Evolutionary conservation across 306 rosid species (phyloP).

Genomic region (Astragalus membranaceus): DNA sequence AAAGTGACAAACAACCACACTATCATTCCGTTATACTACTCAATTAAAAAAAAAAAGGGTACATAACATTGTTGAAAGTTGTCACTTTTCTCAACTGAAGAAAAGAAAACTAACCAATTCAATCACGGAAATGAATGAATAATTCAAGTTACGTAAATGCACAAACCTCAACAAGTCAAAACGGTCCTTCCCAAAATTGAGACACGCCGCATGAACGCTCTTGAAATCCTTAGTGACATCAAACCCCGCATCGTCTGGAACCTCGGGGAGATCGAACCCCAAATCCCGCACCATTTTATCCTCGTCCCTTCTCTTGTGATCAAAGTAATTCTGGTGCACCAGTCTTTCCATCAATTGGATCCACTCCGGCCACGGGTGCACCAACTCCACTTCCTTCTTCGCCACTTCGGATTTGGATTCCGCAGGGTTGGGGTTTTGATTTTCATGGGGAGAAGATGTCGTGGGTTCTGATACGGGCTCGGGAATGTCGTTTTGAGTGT

Average conservation of each 20-base stretch:
- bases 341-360: slow-evolving; percentile 82
- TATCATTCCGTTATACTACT: neutral
- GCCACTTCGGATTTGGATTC: neutral
- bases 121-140: neutral
- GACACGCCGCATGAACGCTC: slow-evolving; percentile 64
- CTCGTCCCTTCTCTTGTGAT: slow-evolving; percentile 73
- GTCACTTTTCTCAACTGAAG: neutral
- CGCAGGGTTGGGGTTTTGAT: neutral
- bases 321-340: slow-evolving; percentile 89
- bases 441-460: neutral
- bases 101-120: neutral
- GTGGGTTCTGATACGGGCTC: neutral
- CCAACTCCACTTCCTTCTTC: slow-evolving; percentile 53
- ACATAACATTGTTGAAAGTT: neutral
- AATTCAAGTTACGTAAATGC: neutral
- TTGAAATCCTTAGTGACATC: slow-evolving; percentile 67
- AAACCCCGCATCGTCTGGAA: slow-evolving; percentile 24
- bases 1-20: neutral
- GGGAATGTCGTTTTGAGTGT: slow-evolving; percentile 14
- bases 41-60: neutral
- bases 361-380: slow-evolving; percentile 99
- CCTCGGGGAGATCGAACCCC: slow-evolving; percentile 43
- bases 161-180: slow-evolving; percentile 84
- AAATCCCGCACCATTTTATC: slow-evolving; percentile 55
- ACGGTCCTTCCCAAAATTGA: slow-evolving; percentile 90